A percentile compares a stretch with the other conserved stretches of the same genome.
phyloP scores from a whole-genome alignment of 2,329 filamentous ascomycete species.

The Penicillium sp. region DNA sequence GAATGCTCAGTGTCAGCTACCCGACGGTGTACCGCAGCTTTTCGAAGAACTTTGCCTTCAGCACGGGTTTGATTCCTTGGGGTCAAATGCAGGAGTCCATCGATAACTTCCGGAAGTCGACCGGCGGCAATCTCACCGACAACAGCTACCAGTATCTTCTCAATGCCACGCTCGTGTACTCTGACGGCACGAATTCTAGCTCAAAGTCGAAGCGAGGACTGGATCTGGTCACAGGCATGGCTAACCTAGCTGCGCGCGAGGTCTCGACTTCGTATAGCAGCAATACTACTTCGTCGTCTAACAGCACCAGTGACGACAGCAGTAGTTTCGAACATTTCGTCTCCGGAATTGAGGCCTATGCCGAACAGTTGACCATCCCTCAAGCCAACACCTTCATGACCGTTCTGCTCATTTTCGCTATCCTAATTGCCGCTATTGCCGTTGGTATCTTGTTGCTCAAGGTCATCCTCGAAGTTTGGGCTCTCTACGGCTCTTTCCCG shows the following conservation, averaged over 20 bases:
- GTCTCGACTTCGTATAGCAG: too few species aligned
- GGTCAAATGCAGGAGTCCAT: conserved; percentile 70
- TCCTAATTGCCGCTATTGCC: conserved; percentile 72
- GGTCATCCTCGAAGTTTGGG: conserved; percentile 81
- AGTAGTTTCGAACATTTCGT: too few species aligned
- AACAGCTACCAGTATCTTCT: conserved; percentile 69
- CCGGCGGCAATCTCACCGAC: conserved; percentile 78
- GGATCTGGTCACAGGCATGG: too few species aligned
- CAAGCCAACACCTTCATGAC: conserved; percentile 94
- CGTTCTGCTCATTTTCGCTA: conserved; percentile 76
- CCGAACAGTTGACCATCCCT: conserved; percentile 69
- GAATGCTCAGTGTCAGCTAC: conserved; percentile 87
- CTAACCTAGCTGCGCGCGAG: too few species aligned
- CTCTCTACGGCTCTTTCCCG: conserved; percentile 76
- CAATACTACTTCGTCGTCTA: too few species aligned
- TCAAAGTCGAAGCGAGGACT: too few species aligned
- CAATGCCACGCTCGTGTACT: too few species aligned
- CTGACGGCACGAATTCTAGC: too few species aligned
- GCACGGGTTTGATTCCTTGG: conserved; percentile 75
- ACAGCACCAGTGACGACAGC: too few species aligned
- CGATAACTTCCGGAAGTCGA: conserved; percentile 68
- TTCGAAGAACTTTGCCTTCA: conserved; percentile 87
- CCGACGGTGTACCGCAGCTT: conserved; percentile 83
- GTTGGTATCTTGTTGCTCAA: conserved; percentile 84
- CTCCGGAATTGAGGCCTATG: too few species aligned